These are phyloP conservation scores for Globisporangium recalcitrans DNA, from an alignment of 352 stramenopile genomes.

Conservation along the genomic window DNA sequence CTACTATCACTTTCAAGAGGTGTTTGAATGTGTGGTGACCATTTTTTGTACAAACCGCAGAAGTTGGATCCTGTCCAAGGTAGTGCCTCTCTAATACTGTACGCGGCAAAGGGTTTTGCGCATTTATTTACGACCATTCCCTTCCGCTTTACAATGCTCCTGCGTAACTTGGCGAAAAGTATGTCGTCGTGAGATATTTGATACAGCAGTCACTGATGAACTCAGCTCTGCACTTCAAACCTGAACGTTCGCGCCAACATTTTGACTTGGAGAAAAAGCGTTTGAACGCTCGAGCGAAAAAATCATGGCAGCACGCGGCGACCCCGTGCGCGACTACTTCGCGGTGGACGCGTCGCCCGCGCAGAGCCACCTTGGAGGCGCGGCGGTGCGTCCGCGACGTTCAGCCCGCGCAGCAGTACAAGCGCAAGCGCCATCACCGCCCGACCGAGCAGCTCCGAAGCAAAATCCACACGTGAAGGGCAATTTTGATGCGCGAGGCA, in stretches of 20 bases:
- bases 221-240: background rate
- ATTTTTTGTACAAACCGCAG: background rate
- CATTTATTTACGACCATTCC: no score
- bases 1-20: background rate
- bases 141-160: no score
- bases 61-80: background rate
- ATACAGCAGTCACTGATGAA: background rate
- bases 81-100: background rate
- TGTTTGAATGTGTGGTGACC: background rate
- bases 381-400: background rate
- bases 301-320: background rate
- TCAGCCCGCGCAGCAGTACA: background rate
- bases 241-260: conserved; percentile 2
- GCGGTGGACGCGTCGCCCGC: background rate
- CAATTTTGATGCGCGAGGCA: background rate
- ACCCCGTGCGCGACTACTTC: conserved; percentile 18
- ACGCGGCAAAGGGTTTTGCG: no score
- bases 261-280: background rate
- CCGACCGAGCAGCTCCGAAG: background rate
- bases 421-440: background rate
- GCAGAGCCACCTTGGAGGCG: background rate
- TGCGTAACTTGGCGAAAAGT: no score
- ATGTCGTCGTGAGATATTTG: no score
- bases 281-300: background rate
- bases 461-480: background rate